These are phyloP conservation scores for Letharia columbiana DNA, from an alignment of 495 filamentous ascomycete species.

Conservation along the genomic window DNA sequence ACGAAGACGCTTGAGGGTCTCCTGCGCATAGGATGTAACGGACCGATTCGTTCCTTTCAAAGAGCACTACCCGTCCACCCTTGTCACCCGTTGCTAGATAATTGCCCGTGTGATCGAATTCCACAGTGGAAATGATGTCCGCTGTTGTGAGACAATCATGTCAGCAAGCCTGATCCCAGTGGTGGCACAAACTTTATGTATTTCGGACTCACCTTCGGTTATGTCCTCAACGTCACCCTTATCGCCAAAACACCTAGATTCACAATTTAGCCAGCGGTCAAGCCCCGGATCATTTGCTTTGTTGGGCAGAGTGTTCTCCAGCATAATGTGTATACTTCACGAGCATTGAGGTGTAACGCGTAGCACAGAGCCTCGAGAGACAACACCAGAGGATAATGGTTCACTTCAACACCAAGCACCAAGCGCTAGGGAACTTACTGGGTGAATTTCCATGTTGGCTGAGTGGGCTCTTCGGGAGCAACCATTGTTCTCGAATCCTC, in stretches of 20 bases:
- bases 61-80: constrained; percentile 90
- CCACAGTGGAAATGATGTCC: constrained; percentile 98
- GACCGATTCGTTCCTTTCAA: constrained; percentile 96
- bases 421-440: constrained; percentile 65
- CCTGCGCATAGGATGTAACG: constrained; percentile 27
- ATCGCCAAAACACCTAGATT: constrained; percentile 91
- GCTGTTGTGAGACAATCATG: constrained; percentile 44
- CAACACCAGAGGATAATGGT: background rate
- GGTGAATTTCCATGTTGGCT: constrained; percentile 99
- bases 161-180: constrained; percentile 5
- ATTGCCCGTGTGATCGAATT: constrained; percentile 98
- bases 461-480: constrained; percentile 74
- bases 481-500: constrained; percentile 63
- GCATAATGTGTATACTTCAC: background rate
- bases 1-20: constrained; percentile 11
- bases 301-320: constrained; percentile 1
- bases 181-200: background rate
- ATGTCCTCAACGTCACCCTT: constrained; percentile 99
- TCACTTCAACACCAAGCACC: background rate
- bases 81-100: constrained; percentile 98
- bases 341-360: background rate
- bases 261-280: constrained; percentile 22
- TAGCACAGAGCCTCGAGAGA: background rate
- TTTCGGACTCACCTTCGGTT: constrained; percentile 70
- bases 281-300: background rate